Base-by-base conservation (phyloP, 345 rosid species). In the Eucalyptus albens region DNA sequence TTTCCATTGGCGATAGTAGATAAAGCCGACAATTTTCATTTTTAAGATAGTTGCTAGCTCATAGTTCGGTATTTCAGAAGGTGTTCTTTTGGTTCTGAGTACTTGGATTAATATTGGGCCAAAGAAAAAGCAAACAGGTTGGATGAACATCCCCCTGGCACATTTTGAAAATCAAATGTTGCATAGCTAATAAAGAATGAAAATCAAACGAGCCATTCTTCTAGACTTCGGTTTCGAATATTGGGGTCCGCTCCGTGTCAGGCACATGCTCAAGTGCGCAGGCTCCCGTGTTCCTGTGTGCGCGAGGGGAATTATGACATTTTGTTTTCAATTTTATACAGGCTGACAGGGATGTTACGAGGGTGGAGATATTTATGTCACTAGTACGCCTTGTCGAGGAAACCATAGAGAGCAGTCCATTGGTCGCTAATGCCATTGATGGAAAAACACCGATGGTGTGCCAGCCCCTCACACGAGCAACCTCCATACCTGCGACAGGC, bases 321-420 rank as follows among this genome's bases (percentile, higher is more conserved):
- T 21, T 21, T 55, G 15, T 53, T 60, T 6, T 87, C 67, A 87
- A 87, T 87, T 33, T 14, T 53, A 29, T 77, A 45, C 94, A 98
- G 99, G 99, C 99, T 85, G 95, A 92, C 92, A 92, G 95, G 92
- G 99, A 98, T 85, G 94, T 97, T 24, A 96, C 99, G 47, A 95
- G 99, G 92, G 95, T 96, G 96, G 99, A 97, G 88, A 93, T 98
- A 90, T 97, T 98, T 82, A 92, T 95, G 98, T 95, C 97, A 16
- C 96, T 98, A 37, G 97, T 96, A 91, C 96, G 87, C 56, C 95
- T 95, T 80, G 86, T 98, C 89, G 96, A 98, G 92, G 94, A 96
- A 93, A 95, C 96, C 44, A 91, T 91, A 89, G 94, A 95, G 91
- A 94, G 95, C 88, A 89, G 92, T 59, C 50, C 94, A 87, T 85